Conservation (phyloP, 2,329 filamentous ascomycete species). For the Geoglossum cookeanum region DNA sequence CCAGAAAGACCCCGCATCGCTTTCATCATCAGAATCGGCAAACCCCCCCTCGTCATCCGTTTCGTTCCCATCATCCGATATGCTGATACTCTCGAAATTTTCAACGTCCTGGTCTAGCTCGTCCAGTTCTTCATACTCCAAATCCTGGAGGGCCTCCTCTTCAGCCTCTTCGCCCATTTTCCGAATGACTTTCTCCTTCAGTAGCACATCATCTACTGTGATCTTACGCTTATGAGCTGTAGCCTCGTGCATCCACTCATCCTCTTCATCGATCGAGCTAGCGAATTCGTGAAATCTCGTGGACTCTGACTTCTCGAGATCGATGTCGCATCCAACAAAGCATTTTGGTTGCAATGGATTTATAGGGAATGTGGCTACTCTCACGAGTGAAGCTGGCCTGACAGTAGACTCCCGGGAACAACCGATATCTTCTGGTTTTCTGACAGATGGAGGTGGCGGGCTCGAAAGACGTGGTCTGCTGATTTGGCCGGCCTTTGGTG, state of each 20-base stretch:
- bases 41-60: constrained; percentile 54
- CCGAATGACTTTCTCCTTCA: constrained; percentile 77
- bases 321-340: constrained; percentile 10
- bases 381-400: background rate
- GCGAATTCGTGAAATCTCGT: constrained; percentile 78
- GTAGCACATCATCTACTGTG: constrained; percentile 74
- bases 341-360: background rate
- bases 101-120: constrained; percentile 31
- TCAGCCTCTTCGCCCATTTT: constrained; percentile 77
- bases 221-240: constrained; percentile 47
- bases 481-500: constrained; percentile 11
- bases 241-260: constrained; percentile 75
- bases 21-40: constrained; percentile 48
- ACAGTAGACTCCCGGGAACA: background rate
- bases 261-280: constrained; percentile 59
- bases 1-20: constrained; percentile 46
- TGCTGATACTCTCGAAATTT: constrained; percentile 27
- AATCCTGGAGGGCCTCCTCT: constrained; percentile 62
- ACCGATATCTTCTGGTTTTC: background rate
- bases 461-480: constrained; percentile 23
- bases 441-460: constrained; percentile 15
- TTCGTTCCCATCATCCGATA: constrained; percentile 42
- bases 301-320: constrained; percentile 24
- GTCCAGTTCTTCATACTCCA: constrained; percentile 39
- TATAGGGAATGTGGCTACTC: background rate